Base-by-base conservation (phyloP, 2,329 filamentous ascomycete species). In the Curvularia sp. region DNA sequence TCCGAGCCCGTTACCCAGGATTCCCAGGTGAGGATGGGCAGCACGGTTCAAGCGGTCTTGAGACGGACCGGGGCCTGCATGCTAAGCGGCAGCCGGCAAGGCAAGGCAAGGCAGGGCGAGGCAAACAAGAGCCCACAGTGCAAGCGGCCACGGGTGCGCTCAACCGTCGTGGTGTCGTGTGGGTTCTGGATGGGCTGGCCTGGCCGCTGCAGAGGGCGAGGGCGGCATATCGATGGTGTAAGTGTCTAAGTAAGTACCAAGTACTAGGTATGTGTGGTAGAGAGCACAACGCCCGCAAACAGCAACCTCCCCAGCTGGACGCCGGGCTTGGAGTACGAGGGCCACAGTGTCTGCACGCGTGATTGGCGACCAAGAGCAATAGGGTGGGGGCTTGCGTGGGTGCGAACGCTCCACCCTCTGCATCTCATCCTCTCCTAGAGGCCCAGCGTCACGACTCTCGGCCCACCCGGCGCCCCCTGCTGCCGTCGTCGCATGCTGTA, bases 31-130 rank as follows among this genome's bases (percentile, higher is more conserved):
- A 57, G 49, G 34, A 61, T 57, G 53, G 56, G 59, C 59, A 55
- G 68, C 68, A 70, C 66, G 66, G 66, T 65, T 61, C 65, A 68
- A 36, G 60, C 61, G 63, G 60, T 63, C 49, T 61, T 47, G 30
- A 55, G 51, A 59, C 52, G 57, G 59, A 46, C 63, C 56, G 57
- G 64, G 55, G 63, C 49, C 36, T 65, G 64, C 64, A 60, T 59
- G 54, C 39, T 60, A 60, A 63, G 63, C 59, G 63, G 59, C 59
- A 58, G 48, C 36, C 53, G 47, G 27, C 27, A 25, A 5, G 25
- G 13, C 43, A 28, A 27, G 27, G 25, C 23, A 28, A 36, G 30
- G 27, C 19, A 39, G 39, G 4, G 28, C 5, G 5, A 36, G 34
- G 34, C 34, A 36, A 36, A 36, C 34, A 3, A 3, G 15, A 15